These are phyloP conservation scores for Claviceps sp. DNA, from an alignment of 2,329 filamentous ascomycete genomes.

Conservation along the genomic window DNA sequence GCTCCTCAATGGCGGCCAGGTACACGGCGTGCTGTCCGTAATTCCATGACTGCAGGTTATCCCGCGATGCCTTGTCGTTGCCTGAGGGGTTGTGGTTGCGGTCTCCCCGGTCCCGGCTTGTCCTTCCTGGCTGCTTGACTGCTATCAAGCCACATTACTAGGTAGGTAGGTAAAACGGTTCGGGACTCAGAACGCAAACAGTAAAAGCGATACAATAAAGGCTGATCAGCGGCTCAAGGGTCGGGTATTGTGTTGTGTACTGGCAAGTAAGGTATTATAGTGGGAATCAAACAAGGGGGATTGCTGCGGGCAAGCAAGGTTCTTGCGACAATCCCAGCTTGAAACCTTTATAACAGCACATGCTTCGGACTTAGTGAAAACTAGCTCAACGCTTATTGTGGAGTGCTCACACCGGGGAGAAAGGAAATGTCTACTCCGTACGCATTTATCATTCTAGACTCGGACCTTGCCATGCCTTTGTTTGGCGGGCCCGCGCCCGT, in stretches of 20 bases:
- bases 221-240: constrained; percentile 27
- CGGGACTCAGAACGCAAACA: constrained; percentile 13
- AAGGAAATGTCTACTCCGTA: constrained; percentile 14
- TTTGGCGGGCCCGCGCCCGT: not conserved
- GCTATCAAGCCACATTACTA: not conserved
- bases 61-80: too few species aligned
- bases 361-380: constrained; percentile 4
- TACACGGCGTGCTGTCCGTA: too few species aligned
- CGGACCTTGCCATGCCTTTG: not conserved
- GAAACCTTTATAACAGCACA: constrained; percentile 6
- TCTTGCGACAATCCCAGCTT: constrained; percentile 3
- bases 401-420: constrained; percentile 8
- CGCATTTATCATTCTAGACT: not conserved
- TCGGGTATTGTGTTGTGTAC: constrained; percentile 34
- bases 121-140: constrained; percentile 9
- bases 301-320: constrained; percentile 19
- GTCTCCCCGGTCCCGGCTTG: not conserved
- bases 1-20: too few species aligned
- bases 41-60: too few species aligned
- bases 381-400: not conserved
- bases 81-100: too few species aligned
- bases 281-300: constrained; percentile 14
- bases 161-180: constrained; percentile 10
- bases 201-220: constrained; percentile 13
- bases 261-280: constrained; percentile 9